Evolutionary conservation across 257 asterid species (phyloP), one percentile per base, ranked within the genome.

Genomic region (Penstemon newberryi): DNA sequence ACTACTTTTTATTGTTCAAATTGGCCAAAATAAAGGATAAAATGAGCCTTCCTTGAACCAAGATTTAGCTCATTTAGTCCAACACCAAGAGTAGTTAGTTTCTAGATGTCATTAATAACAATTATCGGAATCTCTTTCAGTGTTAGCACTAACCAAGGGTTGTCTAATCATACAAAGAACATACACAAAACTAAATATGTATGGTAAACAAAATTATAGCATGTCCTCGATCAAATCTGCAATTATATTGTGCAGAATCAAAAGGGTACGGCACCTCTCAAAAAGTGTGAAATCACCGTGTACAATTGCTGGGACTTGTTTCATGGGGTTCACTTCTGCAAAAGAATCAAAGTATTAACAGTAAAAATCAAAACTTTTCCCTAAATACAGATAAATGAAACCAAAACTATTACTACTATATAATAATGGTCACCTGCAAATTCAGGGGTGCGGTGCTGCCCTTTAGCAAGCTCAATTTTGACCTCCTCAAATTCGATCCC

Each of bases 401-500:
- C 6, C 8, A 3, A 43, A 47, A n/a, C 9, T 7, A 41, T 40
- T 5, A 7, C 0, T 44, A 0, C 18, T 69, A 36, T 11, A 36
- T 3, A 0, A 37, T 13, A 58, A 39, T 37, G 3, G 7, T 1
- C 13, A 90, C 98, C 92, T 84, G 84, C 81, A 74, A 55, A 89
- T 76, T 87, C 87, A 73, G 96, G 84, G 73, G 92, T 57, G 19
- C 55, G 60, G 39, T 92, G 86, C 76, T 89, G 81, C 43, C 65
- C 52, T 73, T 83, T 86, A 41, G 76, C 70, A 8, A 92, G 79
- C 5, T 81, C 82, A 64, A 83, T 78, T 52, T 56, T 81, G 15
- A 92, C 86, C 85, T 92, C 98, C 83, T 92, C 96, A 72, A 89
- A 89, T 2, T 86, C 95, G 1, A 92, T 65, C 63, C 87, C 92